Base-by-base conservation (phyloP, 2,329 filamentous ascomycete species). In the Furcasterigmium furcatum region DNA sequence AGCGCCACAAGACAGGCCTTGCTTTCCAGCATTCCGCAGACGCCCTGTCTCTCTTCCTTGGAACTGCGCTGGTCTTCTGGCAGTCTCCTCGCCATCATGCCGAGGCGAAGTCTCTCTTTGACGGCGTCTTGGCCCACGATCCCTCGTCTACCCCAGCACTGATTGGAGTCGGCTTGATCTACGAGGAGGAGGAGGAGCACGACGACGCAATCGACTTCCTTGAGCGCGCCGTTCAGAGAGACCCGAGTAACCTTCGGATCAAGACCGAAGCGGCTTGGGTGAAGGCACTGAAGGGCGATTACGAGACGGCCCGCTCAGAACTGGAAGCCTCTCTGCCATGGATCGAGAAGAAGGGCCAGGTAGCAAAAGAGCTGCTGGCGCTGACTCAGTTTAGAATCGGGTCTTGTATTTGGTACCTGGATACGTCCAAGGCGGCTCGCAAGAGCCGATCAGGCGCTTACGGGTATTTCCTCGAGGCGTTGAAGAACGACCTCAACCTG, bases 171-270 rank as follows among this genome's bases (percentile, higher is more conserved):
- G 95, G 94, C 2, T 68, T 97, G 20, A 92, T 99, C 34, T 85
- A 91, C 39, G 91, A 96, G 64, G 94, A 97, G 56, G 91, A 96
- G 53, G 87, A 96, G 57, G 87, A 97, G 51, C 96, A 88, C 57
- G 74, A 80, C 39, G 78, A 89, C 57, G 94, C 95, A 0, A 82
- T 91, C 32, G 79, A 86, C 22, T 96, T 95, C 58, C 70, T 99
- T 12, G 78, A 77, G 32, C 80, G 88, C 51, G 94, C 94, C 2
- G 64, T 95, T 21, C 63, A 83, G 52, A 80, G 87, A 20, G 89
- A 96, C 58, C 71, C 76, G 3, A 71, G 73, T 10, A 96, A 96
- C 54, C 72, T 91, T 18, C 85, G 84, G 24, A 85, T 99, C 36
- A 85, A 82, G 45, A 86, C 87, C 14, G 95, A 99, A 65, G 82